Evolutionary conservation across 345 rosid genomes (phyloP), one percentile per base, ranked within the genome.

Genomic region (Aethionema arabicum): DNA sequence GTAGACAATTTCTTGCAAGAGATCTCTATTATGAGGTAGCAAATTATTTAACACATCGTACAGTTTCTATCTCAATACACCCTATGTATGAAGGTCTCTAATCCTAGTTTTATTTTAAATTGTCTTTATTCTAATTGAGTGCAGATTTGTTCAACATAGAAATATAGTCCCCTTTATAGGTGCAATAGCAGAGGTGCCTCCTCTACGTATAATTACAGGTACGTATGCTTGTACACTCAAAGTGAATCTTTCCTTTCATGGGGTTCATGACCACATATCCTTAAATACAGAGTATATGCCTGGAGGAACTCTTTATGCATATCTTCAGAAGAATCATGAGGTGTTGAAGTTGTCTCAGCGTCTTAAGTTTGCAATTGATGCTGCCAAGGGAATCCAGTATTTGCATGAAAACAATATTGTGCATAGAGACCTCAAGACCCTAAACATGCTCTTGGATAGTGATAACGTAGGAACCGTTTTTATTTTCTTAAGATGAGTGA

Each of bases 401-500:
- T 78, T 87, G 80, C 95, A 87, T 76, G 79, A 76, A 64, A 87
- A 77, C 56, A 74, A 84, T 60, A 80, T 87, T 54, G 84, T 87
- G 52, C 88, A 87, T 43, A 77, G 90, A 72, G 95, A 87, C 70
- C 66, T 87, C 72, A 87, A 87, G 85, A 84, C 95, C 10, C 86
- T 85, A 64, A 87, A 87, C 75, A 76, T 84, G 75, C 77, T 87
- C 9, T 82, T 87, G 90, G 95, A 87, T 72, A 62, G 55, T 52
- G 36, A 75, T 41, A 75, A 81, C 32, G 95, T 87, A 75, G 31
- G 84, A 33, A 27, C 52, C 63, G 63, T 61, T 21, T 61, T 21
- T 21, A 21, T 21, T 21, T 21, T 21, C 27, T 21, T 21, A 21
- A 21, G 27, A 21, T 21, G 27, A 21, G 27, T 21, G 27, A 4